Base-by-base conservation (phyloP, 192 early-diverging fungal species). In the Entophlyctis luteolus region DNA sequence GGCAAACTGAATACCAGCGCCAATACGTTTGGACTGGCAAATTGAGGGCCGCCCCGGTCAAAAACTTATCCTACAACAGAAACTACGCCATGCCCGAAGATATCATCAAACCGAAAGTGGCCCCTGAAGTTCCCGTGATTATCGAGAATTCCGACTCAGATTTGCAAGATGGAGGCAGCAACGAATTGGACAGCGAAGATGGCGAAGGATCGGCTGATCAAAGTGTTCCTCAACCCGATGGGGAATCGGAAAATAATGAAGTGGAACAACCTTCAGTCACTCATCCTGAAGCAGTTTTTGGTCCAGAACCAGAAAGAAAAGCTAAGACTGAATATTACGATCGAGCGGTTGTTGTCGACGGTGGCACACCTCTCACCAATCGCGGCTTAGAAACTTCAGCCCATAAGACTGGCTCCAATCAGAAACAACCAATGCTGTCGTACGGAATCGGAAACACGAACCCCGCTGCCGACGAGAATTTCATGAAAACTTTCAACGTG, bases 401-500 rank as follows among this genome's bases (percentile, higher is more conserved):
- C 14, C n/a, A 29, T 16, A 38, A 36, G 3, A 5, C 39, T 12
- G 10, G 35, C 27, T 63, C 22, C 25, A 49, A 37, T 50, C 60
- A 31, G 14, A 29, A 12, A 46, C 10, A 20, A 20, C 60, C 60
- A 47, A 63, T 63, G 25, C 4, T 49, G 23, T 27, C n/a, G 8
- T 63, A 63, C 34, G 60, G 60, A 49, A 22, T 14, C 27, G 60
- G 60, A 49, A 63, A 63, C 47, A 63, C 60, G 23, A 47, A 63
- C 32, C 60, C 60, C 8, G 31, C 60, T 32, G 20, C 33, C 16
- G 60, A 63, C 42, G 47, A 63, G 10, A 45, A 63, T 5, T 37
- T 63, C n/a, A 63, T 63, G 60, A 63, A 63, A 27, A 22, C 60
- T 16, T 63, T 63, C 47, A 63, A 63, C 50, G 42, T 32, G 1